Conservation (phyloP, 2,329 filamentous ascomycete genomes). For the Fusarium coffeatum region DNA sequence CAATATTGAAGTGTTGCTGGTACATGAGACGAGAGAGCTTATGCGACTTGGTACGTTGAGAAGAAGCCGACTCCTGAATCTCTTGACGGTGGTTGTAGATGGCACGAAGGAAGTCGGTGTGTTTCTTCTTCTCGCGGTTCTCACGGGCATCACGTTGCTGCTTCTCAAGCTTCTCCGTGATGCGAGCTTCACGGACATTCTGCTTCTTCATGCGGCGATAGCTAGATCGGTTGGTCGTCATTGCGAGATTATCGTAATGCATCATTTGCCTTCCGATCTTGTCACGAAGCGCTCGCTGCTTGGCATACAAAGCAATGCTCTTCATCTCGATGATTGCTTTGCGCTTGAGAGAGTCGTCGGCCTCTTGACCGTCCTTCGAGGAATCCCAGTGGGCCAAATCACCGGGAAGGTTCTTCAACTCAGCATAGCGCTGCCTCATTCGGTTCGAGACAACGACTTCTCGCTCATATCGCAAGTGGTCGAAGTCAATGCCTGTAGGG, state of each 20-base stretch:
- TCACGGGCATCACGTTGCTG: constrained; percentile 97
- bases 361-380: constrained; percentile 71
- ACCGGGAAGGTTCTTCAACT: constrained; percentile 84
- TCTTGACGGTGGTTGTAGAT: constrained; percentile 86
- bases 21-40: constrained; percentile 93
- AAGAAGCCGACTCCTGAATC: constrained; percentile 73
- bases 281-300: constrained; percentile 87
- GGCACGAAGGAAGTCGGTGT: constrained; percentile 88
- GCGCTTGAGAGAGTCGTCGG: constrained; percentile 85
- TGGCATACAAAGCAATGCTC: constrained; percentile 85
- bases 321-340: constrained; percentile 97
- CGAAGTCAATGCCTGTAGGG: constrained; percentile 87
- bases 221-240: constrained; percentile 92
- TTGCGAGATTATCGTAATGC: constrained; percentile 93
- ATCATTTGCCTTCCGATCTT: constrained; percentile 93
- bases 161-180: constrained; percentile 99
- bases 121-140: constrained; percentile 97
- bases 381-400: constrained; percentile 91
- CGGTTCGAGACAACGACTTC: constrained; percentile 92
- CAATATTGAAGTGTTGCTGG: constrained; percentile 91
- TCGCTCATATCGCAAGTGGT: constrained; percentile 85
- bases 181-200: constrained; percentile 91
- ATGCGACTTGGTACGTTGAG: constrained; percentile 79
- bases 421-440: constrained; percentile 84
- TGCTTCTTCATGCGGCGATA: constrained; percentile 98